These are phyloP conservation scores for Amaranthus cruentus DNA, from an alignment of 148 eudicot species.

Conservation along the genomic window DNA sequence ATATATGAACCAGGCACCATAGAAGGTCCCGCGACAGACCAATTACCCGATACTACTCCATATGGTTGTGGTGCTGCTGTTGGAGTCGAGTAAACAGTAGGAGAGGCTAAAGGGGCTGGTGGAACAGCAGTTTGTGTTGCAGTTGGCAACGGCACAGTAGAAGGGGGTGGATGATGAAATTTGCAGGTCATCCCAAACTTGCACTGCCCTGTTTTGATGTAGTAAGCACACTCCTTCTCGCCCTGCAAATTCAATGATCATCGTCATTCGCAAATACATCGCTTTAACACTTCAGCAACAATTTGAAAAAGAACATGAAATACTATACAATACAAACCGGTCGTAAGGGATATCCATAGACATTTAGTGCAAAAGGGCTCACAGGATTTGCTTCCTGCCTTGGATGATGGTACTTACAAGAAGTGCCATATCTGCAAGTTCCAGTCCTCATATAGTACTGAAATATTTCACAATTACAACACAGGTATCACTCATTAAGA, in stretches of 20 bases:
- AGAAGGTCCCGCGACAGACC: constrained; percentile 74
- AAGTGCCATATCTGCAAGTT: constrained; percentile 80
- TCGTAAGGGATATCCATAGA: constrained; percentile 77
- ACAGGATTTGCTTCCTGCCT: constrained; percentile 64
- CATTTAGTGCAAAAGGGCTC: constrained; percentile 42
- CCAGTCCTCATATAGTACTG: constrained; percentile 94
- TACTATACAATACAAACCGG: constrained; percentile 44
- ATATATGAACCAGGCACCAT: constrained; percentile 64
- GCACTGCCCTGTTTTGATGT: constrained; percentile 82
- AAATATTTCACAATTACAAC: constrained; percentile 16
- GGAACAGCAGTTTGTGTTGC: constrained; percentile 41
- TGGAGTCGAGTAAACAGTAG: constrained; percentile 45
- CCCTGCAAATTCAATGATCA: constrained; percentile 46
- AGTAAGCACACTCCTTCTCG: constrained; percentile 92
- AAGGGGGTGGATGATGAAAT: constrained; percentile 87
- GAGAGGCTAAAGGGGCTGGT: constrained; percentile 36
- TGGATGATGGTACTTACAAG: constrained; percentile 98
- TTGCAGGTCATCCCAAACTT: constrained; percentile 93
- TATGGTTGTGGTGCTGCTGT: constrained; percentile 63
- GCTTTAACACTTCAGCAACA: not conserved
- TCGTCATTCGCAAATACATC: not conserved
- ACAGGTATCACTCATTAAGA: not conserved
- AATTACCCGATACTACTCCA: constrained; percentile 56
- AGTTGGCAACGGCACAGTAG: constrained; percentile 38
- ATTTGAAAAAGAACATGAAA: not conserved